These are phyloP conservation scores for Phanerochaete sordida DNA, from an alignment of 768 basidiomycete species.

Conservation along the genomic window DNA sequence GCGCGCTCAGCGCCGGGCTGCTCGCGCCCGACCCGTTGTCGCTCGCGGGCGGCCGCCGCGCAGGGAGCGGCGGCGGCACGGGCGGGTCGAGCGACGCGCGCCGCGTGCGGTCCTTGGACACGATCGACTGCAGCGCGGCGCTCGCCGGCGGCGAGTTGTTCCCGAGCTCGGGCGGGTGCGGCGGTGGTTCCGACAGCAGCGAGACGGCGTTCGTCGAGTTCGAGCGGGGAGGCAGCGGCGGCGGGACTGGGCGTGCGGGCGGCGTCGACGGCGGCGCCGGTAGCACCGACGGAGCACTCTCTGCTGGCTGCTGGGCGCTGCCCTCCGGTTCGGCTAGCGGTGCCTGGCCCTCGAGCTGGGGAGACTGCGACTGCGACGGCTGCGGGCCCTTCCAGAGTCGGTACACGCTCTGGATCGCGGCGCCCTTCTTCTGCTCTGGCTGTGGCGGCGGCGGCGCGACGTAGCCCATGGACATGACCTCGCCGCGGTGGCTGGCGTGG, in stretches of 20 bases:
- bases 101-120: conserved; percentile 28
- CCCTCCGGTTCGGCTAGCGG: conserved; percentile 20
- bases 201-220: conserved; percentile 28
- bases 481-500: conserved; percentile 79
- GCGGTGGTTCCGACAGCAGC: conserved; percentile 24
- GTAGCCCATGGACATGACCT: conserved; percentile 83
- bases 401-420: conserved; percentile 66
- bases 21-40: background rate
- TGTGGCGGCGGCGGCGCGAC: conserved; percentile 48
- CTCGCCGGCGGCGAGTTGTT: conserved; percentile 40
- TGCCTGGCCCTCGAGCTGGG: conserved; percentile 15
- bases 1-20: background rate
- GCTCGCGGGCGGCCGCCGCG: conserved; percentile 9
- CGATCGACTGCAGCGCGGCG: conserved; percentile 56
- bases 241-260: conserved; percentile 25
- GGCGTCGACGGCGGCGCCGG: background rate
- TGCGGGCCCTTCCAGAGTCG: conserved; percentile 67
- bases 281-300: conserved; percentile 9
- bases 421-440: conserved; percentile 38
- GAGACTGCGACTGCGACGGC: conserved; percentile 1
- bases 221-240: conserved; percentile 48
- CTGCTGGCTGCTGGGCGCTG: conserved; percentile 13
- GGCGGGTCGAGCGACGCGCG: conserved; percentile 22
- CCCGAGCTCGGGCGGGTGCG: conserved; percentile 19
- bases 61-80: background rate